phyloP scores from a whole-genome alignment of 2,329 filamentous ascomycete genomes.

The Fusarium zealandicum region DNA sequence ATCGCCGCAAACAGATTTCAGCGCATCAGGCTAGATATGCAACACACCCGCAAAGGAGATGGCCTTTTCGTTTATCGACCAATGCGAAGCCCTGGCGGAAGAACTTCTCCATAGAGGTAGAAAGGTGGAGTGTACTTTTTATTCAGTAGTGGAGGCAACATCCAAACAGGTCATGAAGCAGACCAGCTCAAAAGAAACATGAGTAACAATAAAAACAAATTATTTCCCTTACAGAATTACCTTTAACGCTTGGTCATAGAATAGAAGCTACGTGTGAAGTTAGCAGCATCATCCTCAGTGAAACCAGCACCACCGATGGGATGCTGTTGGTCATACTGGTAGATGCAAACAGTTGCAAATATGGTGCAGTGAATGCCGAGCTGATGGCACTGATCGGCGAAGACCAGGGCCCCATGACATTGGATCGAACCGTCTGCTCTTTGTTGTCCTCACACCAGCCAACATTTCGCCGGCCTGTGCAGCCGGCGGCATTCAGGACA shows the following conservation, averaged over 20 bases:
- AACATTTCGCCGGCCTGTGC: constrained; percentile 59
- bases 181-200: too few species aligned
- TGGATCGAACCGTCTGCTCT: constrained; percentile 71
- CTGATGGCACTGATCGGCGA: constrained; percentile 67
- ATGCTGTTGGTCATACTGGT: constrained; percentile 67
- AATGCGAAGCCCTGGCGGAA: too few species aligned
- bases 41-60: too few species aligned
- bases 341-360: constrained; percentile 73
- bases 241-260: constrained; percentile 71
- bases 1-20: too few species aligned
- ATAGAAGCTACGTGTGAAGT: constrained; percentile 74
- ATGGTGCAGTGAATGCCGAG: constrained; percentile 69
- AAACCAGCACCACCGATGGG: constrained; percentile 67
- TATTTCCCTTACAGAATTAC: too few species aligned
- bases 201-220: too few species aligned
- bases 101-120: too few species aligned
- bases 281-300: constrained; percentile 67
- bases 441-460: constrained; percentile 77
- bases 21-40: too few species aligned
- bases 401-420: constrained; percentile 71
- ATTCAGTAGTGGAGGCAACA: too few species aligned
- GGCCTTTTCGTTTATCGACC: too few species aligned
- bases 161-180: too few species aligned
- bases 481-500: constrained; percentile 71
- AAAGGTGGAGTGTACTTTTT: too few species aligned